Percentiles rank a stretch among this genome's conserved stretches.
Evolutionary conservation across 192 early-diverging fungal genomes (phyloP).

Genomic region (Gorgonomyces haynaldii): DNA sequence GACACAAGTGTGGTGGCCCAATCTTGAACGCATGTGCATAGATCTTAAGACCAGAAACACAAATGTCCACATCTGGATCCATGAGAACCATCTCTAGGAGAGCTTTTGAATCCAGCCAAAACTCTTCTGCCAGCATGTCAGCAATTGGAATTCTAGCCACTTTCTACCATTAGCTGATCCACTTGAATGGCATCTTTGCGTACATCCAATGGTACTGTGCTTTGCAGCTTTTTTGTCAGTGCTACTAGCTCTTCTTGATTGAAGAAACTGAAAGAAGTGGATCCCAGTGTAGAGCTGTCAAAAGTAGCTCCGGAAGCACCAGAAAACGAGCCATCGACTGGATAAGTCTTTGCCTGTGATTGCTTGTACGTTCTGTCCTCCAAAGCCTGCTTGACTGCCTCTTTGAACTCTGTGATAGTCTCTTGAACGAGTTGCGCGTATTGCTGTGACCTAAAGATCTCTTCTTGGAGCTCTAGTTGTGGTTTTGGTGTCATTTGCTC

Average conservation of each 20-base stretch:
- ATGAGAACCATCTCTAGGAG: conserved; percentile 19
- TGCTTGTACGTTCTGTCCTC: conserved; percentile 5
- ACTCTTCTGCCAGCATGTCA: conserved; percentile 37
- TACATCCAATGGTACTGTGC: conserved; percentile 16
- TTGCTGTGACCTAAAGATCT: conserved; percentile 32
- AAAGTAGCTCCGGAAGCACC: conserved; percentile 2
- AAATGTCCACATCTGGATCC: conserved; percentile 22
- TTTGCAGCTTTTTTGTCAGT: conserved; percentile 21
- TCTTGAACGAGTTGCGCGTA: conserved; percentile 22
- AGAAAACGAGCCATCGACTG: conserved; percentile 16
- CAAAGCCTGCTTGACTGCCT: conserved; percentile 6
- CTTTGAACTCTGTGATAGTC: conserved; percentile 17
- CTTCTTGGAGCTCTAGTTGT: conserved; percentile 1
- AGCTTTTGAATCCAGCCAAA: conserved; percentile 32
- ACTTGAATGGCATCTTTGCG: conserved; percentile 29
- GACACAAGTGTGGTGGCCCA: conserved; percentile 35
- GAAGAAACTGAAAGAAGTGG: conserved; percentile 7
- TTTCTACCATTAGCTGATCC: conserved; percentile 12
- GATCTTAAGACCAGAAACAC: conserved; percentile 16
- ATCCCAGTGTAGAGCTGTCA: conserved; percentile 5
- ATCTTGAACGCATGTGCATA: conserved; percentile 33
- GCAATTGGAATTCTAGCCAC: conserved; percentile 25
- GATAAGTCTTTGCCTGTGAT: conserved; percentile 7
- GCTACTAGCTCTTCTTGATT: conserved; percentile 26
- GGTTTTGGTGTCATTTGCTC: conserved; percentile 12